Percentiles rank a stretch among this genome's conserved stretches.
Conservation (phyloP, 768 basidiomycete genomes). For the Kwoniella pini region DNA sequence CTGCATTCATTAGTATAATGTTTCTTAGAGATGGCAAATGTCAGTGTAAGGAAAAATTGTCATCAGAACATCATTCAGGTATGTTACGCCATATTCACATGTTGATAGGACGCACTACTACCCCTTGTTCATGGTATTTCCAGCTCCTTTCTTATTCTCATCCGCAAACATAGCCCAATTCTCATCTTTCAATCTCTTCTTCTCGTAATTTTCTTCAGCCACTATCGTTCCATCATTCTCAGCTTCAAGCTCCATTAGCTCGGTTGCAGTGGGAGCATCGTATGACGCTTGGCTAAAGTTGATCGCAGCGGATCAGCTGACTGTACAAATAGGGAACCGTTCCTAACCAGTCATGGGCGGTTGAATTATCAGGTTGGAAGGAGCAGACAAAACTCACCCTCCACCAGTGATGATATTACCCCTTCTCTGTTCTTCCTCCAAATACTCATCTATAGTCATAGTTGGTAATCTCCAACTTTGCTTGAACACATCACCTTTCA, state of each 20-base stretch:
- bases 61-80: too few relatives aligned
- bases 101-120: too few relatives aligned
- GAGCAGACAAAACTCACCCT: conserved; percentile 79
- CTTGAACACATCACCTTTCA: conserved; percentile 80
- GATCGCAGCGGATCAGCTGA: too few relatives aligned
- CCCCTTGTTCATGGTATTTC: conserved; percentile 95
- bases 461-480: conserved; percentile 82
- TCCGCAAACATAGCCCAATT: conserved; percentile 90
- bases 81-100: too few relatives aligned
- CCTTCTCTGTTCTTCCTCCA: conserved; percentile 76
- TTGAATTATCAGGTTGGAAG: neutral
- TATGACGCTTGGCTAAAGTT: conserved; percentile 66
- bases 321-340: too few relatives aligned
- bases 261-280: conserved; percentile 68
- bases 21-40: too few relatives aligned
- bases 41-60: too few relatives aligned
- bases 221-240: conserved; percentile 78
- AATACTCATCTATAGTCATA: conserved; percentile 93
- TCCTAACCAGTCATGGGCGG: too few relatives aligned
- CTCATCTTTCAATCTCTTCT: conserved; percentile 80
- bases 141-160: conserved; percentile 80
- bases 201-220: conserved; percentile 70
- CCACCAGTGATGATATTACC: conserved; percentile 87
- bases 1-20: too few relatives aligned
- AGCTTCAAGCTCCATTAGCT: conserved; percentile 73